phyloP scores from a whole-genome alignment of 495 filamentous ascomycete species.

The Trichoderma asperelloides region DNA sequence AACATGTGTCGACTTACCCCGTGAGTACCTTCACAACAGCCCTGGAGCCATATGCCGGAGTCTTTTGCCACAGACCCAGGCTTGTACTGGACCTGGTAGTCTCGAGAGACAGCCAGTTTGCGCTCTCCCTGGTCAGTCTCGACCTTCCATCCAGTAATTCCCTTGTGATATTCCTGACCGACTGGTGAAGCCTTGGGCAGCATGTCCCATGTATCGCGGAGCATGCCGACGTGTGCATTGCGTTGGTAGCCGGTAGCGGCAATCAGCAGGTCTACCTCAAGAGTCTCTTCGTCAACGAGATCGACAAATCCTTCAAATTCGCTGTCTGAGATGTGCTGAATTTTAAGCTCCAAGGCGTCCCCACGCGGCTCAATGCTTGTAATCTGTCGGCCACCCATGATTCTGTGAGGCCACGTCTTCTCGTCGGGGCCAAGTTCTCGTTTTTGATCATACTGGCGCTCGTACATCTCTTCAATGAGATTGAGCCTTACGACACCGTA shows the following conservation, averaged over 20 bases:
- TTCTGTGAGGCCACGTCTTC: conserved; percentile 68
- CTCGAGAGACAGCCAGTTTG: conserved; percentile 34
- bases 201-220: conserved; percentile 53
- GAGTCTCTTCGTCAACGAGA: conserved; percentile 32
- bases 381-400: conserved; percentile 58
- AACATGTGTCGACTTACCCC: conserved; percentile 51
- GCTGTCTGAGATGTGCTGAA: conserved; percentile 27
- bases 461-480: conserved; percentile 79
- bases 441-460: conserved; percentile 74
- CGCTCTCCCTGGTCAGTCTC: conserved; percentile 20
- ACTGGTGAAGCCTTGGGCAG: conserved; percentile 38
- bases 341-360: conserved; percentile 16
- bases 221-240: conserved; percentile 68
- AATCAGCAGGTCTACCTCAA: conserved; percentile 74
- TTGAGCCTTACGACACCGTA: conserved; percentile 87
- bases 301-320: conserved; percentile 30
- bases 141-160: conserved; percentile 23
- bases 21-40: conserved; percentile 87
- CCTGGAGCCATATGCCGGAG: conserved; percentile 86
- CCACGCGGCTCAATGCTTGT: conserved; percentile 41
- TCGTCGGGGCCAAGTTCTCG: conserved; percentile 57
- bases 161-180: not conserved
- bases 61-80: conserved; percentile 53
- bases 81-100: conserved; percentile 68
- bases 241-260: conserved; percentile 82